phyloP scores from a whole-genome alignment of 345 rosid genomes.

The Rhodamnia argentea region DNA sequence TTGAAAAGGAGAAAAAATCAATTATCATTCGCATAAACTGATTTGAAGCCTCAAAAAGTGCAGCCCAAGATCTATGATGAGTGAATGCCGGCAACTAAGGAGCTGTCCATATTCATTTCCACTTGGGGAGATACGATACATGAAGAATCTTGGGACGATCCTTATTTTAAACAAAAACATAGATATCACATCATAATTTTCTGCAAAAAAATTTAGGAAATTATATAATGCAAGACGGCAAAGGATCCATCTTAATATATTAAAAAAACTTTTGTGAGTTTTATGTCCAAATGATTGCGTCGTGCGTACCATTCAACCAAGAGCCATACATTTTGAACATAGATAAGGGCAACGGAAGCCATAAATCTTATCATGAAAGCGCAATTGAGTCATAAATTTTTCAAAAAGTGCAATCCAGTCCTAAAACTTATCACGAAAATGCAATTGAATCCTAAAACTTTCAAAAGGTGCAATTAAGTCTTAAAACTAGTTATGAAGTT shows the following conservation, averaged over 20 bases:
- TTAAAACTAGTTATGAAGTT: too few species aligned
- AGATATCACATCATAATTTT: neutral
- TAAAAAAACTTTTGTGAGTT: neutral
- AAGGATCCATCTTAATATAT: neutral
- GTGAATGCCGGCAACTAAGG: neutral
- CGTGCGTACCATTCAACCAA: neutral
- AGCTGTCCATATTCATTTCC: neutral
- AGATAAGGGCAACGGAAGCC: too few species aligned
- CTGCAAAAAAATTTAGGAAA: neutral
- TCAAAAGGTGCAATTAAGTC: too few species aligned
- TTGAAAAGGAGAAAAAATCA: neutral
- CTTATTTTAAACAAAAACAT: neutral
- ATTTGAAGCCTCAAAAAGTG: neutral
- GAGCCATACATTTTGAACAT: neutral
- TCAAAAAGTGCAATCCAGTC: too few species aligned
- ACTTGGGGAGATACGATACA: neutral
- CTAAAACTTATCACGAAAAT: too few species aligned
- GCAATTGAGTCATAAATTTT: too few species aligned
- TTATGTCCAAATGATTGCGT: neutral
- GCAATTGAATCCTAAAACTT: too few species aligned
- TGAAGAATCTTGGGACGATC: neutral
- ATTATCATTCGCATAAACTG: neutral
- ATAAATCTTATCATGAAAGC: too few species aligned
- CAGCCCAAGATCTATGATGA: neutral
- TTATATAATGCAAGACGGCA: neutral